Evolutionary conservation across 352 stramenopile species (phyloP).

Genomic region (Phytophthora aleatoria): DNA sequence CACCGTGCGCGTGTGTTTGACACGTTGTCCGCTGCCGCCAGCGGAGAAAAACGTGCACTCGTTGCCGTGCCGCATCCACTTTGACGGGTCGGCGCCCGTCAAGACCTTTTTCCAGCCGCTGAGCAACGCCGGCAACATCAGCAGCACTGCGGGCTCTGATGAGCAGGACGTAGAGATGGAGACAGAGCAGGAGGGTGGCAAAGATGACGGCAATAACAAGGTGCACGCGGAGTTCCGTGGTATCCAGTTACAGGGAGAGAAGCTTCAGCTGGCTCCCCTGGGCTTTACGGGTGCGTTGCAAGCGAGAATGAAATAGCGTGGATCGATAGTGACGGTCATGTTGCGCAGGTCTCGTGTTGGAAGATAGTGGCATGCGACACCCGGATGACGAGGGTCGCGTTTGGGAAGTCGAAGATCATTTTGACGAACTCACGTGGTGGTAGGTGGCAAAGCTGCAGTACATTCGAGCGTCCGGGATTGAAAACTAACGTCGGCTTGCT

Average conservation of each 20-base stretch:
- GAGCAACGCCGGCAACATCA: conserved; percentile 29
- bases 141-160: conserved; percentile 23
- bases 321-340: conserved; percentile 4
- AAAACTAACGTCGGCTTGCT: neutral
- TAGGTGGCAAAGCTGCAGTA: conserved; percentile 25
- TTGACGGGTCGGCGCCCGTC: conserved; percentile 63
- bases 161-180: conserved; percentile 29
- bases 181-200: conserved; percentile 12
- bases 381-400: conserved; percentile 63
- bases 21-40: conserved; percentile 70
- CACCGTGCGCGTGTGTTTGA: conserved; percentile 61
- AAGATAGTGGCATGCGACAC: conserved; percentile 65
- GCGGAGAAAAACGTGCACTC: conserved; percentile 68
- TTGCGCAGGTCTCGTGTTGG: conserved; percentile 59
- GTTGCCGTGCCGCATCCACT: conserved; percentile 76
- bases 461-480: neutral
- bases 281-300: conserved; percentile 51
- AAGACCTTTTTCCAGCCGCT: conserved; percentile 77
- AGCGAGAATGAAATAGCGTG: neutral
- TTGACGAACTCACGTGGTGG: conserved; percentile 73
- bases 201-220: conserved; percentile 6
- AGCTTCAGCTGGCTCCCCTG: conserved; percentile 43
- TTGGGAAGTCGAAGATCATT: conserved; percentile 83
- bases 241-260: conserved; percentile 65
- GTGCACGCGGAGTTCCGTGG: conserved; percentile 68